Evolutionary conservation across 2,329 filamentous ascomycete species (phyloP), one percentile per base, ranked within the genome.

Genomic region (Xylaria sp.): DNA sequence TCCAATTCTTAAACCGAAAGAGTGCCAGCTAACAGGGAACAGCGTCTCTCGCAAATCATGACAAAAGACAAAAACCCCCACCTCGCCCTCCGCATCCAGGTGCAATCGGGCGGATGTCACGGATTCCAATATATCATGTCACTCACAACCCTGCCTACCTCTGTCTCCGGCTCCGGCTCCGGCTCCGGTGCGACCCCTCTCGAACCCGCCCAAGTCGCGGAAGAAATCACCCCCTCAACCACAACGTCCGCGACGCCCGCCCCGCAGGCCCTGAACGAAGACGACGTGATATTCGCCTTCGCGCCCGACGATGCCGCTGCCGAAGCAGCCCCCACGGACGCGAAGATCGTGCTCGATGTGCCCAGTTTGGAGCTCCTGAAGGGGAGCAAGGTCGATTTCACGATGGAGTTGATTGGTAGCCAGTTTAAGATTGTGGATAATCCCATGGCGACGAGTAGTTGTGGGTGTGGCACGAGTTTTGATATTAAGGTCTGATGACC

Each of bases 391-490:
- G 87, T 99, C 44, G 94, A 99, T 72, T 99, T 92, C 71, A 97
- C 92, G 0, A 94, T 90, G 83, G 94, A 97, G 78, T 79, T 99
- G 54, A 71, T 73, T 63, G 89, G 89, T 30, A 91, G 88, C 70
- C 92, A 97, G 76, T 99, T 99, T 76, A 96, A 96, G 80, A 92
- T 99, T 70, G 87, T 91, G 62, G 92, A 96, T 68, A 99, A 97
- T 71, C 94, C 94, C 0, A 80, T 86, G 47, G 94, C 94, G 3
- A 91, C 89, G 59, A 97, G 92, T 75, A 96, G 90, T 73, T 99
- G 94, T 78, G 94, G 94, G 1, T 99, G 94, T 75, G 94, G 94
- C 6, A 97, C 93, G 13, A 97, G 93, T 73, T 99, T 99, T 75
- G 94, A 97, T 76, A 91, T 97, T 66, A 91, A 92, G 72, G 76